Evolutionary conservation across 495 filamentous ascomycete species (phyloP).

Genomic region (Entonaema liquescens): DNA sequence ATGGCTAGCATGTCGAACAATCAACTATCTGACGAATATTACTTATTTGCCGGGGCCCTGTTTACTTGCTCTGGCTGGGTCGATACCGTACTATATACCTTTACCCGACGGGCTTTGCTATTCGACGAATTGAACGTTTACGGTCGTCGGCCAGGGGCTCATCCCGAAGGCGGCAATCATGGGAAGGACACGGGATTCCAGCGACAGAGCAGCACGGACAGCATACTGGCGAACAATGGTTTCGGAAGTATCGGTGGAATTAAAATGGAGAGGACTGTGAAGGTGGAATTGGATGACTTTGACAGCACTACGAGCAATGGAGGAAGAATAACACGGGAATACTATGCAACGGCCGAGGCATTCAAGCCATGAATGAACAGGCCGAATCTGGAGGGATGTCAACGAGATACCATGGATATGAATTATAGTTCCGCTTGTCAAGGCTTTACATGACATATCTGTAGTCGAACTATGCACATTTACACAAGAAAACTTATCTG

Average conservation of each 20-base stretch:
- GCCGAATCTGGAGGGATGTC: background rate
- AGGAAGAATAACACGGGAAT: background rate
- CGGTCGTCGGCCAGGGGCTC: conserved; percentile 6
- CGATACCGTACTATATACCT: conserved; percentile 69
- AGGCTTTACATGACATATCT: background rate
- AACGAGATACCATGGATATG: conserved; percentile 1
- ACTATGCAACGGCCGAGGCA: conserved; percentile 31
- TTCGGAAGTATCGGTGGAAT: conserved; percentile 26
- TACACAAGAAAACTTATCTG: background rate
- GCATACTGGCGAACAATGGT: conserved; percentile 23
- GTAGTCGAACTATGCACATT: background rate
- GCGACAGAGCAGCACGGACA: conserved; percentile 34
- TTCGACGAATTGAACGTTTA: conserved; percentile 41
- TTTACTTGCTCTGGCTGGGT: conserved; percentile 72
- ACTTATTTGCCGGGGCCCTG: conserved; percentile 67
- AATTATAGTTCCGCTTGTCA: background rate
- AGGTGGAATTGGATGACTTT: conserved; percentile 32
- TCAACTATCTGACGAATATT: conserved; percentile 58
- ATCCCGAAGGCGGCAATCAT: background rate
- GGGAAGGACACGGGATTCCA: conserved; percentile 27
- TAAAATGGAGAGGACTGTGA: conserved; percentile 36
- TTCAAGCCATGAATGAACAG: conserved; percentile 7
- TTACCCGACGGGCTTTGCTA: conserved; percentile 61
- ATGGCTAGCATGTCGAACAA: conserved; percentile 65
- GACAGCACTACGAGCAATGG: conserved; percentile 14